These are phyloP conservation scores for Arabidopsis lyrata DNA, from an alignment of 441 rosid genomes.

Conservation along the genomic window DNA sequence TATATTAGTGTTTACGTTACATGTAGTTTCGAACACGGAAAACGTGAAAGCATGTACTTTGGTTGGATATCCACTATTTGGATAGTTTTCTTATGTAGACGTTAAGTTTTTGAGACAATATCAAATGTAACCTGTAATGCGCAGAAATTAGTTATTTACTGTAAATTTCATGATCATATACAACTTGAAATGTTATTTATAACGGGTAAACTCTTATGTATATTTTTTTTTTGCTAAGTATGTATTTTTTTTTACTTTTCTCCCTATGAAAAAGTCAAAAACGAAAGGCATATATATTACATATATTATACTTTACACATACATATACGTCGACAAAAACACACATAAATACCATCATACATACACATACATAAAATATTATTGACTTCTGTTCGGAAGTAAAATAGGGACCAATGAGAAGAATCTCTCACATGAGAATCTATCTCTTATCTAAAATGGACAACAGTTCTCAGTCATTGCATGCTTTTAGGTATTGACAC, in stretches of 20 bases:
- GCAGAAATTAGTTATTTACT: not conserved
- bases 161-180: not conserved
- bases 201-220: not conserved
- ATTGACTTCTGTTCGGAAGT: constrained; percentile 39
- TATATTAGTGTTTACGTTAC: not conserved
- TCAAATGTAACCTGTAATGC: not conserved
- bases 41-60: not conserved
- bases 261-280: not conserved
- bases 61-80: not conserved
- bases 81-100: not conserved
- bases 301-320: not conserved
- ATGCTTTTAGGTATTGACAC: constrained; percentile 28
- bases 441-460: constrained; percentile 38
- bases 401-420: constrained; percentile 34
- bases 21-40: not conserved
- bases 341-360: not conserved
- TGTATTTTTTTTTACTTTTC: not conserved
- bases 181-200: not conserved
- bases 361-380: not conserved
- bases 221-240: no score
- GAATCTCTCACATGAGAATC: constrained; percentile 34
- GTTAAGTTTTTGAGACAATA: not conserved
- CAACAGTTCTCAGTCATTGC: constrained; percentile 23
- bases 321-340: not conserved
- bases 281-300: not conserved